Percentiles rank a stretch among this genome's conserved stretches.
Conservation (phyloP, 2,329 filamentous ascomycete genomes). For the Nigrospora oryzae region DNA sequence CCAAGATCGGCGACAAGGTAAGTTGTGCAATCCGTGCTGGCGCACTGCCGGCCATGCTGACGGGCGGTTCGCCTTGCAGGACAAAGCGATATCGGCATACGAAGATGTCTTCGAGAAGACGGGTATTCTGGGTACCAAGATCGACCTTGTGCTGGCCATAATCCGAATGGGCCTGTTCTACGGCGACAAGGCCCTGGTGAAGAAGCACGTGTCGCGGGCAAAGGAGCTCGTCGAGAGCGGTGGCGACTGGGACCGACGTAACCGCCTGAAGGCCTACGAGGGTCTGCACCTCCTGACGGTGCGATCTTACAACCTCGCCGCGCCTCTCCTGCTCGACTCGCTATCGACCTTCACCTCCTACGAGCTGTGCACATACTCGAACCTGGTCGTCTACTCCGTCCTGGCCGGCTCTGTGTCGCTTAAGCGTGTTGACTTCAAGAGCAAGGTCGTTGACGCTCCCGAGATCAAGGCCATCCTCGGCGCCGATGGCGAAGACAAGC, state of each 20-base stretch:
- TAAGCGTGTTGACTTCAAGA: slow-evolving; percentile 97
- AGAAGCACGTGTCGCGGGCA: slow-evolving; percentile 88
- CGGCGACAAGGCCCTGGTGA: slow-evolving; percentile 82
- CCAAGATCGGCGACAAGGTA: slow-evolving; percentile 93
- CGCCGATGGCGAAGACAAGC: slow-evolving; percentile 71
- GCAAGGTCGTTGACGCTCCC: slow-evolving; percentile 94
- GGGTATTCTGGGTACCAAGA: slow-evolving; percentile 93
- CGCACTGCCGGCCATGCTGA: neutral
- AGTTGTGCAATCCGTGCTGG: slow-evolving; percentile 5
- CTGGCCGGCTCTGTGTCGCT: slow-evolving; percentile 89
- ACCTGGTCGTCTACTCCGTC: slow-evolving; percentile 89
- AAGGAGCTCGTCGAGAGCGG: slow-evolving; percentile 86
- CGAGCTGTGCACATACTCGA: slow-evolving; percentile 95
- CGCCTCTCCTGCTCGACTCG: slow-evolving; percentile 80
- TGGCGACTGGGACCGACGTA: slow-evolving; percentile 97
- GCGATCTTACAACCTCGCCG: slow-evolving; percentile 81
- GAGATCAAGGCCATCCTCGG: slow-evolving; percentile 97
- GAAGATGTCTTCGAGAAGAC: slow-evolving; percentile 95
- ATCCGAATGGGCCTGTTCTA: slow-evolving; percentile 95
- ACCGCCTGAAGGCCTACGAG: slow-evolving; percentile 97
- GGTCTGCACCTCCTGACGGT: slow-evolving; percentile 88
- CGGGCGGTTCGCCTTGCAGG: slow-evolving; percentile 39
- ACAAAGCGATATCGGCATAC: slow-evolving; percentile 87
- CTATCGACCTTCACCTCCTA: slow-evolving; percentile 98
- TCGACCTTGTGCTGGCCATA: slow-evolving; percentile 92